These are phyloP conservation scores for Nidula microcarpa DNA, from an alignment of 768 basidiomycete genomes.

Conservation along the genomic window DNA sequence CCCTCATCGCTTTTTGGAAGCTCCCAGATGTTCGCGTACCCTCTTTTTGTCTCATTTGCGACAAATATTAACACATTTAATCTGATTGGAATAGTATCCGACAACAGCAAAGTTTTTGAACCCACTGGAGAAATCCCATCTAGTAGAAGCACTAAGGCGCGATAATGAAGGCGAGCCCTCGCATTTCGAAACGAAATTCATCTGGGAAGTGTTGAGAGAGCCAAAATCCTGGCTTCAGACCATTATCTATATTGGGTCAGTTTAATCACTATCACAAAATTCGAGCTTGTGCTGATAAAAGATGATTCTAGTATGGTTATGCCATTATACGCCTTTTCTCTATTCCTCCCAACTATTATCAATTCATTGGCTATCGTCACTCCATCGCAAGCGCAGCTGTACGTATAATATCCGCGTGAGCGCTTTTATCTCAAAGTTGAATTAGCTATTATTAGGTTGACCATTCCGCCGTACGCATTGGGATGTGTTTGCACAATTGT, in stretches of 20 bases:
- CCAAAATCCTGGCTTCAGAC: slow-evolving; percentile 22
- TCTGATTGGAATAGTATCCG: slow-evolving; percentile 24
- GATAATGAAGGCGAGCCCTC: slow-evolving; percentile 24
- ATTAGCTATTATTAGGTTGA: slow-evolving; percentile 12
- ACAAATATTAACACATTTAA: background rate
- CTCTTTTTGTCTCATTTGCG: background rate
- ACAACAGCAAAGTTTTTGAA: slow-evolving; percentile 40
- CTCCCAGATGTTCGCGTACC: slow-evolving; percentile 29
- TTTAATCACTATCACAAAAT: background rate
- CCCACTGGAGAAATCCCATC: slow-evolving; percentile 23
- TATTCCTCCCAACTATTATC: slow-evolving; percentile 30
- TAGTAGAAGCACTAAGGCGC: slow-evolving; percentile 19
- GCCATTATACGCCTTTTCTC: slow-evolving; percentile 36
- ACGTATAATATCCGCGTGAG: background rate
- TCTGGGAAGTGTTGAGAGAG: slow-evolving; percentile 26
- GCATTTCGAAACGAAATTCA: slow-evolving; percentile 26
- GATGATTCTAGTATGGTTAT: slow-evolving; percentile 23
- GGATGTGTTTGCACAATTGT: slow-evolving; percentile 22
- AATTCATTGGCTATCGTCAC: slow-evolving; percentile 34
- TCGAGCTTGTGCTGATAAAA: background rate
- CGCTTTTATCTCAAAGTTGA: background rate
- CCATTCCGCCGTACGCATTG: slow-evolving; percentile 28
- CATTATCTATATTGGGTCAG: slow-evolving; percentile 23
- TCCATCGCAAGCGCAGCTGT: slow-evolving; percentile 31
- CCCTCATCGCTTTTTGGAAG: slow-evolving; percentile 31